A percentile compares a stretch with the other conserved stretches of the same genome.
Evolutionary conservation across 148 eudicot species (phyloP).

Genomic region (Chenopodium suecicum): DNA sequence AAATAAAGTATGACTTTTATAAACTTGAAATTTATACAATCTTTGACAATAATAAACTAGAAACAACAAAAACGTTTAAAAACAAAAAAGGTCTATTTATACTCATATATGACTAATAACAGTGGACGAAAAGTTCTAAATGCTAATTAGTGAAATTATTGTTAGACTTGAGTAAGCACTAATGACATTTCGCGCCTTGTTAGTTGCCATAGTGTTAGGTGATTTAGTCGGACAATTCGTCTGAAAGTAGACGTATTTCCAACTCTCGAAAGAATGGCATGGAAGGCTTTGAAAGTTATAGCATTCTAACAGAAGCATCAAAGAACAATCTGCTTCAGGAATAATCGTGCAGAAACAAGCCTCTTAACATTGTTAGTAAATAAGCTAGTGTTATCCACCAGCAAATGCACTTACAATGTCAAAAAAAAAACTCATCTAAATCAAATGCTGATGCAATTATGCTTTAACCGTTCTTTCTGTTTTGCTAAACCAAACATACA

Average conservation of each 20-base stretch:
- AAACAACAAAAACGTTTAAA: too few relatives aligned
- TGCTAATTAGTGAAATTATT: background rate
- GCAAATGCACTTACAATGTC: background rate
- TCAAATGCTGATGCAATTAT: background rate
- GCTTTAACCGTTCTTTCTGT: too few relatives aligned
- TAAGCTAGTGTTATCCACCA: background rate
- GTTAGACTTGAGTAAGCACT: background rate
- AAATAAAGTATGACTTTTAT: too few relatives aligned
- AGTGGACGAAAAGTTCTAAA: background rate
- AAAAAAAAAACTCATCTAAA: background rate
- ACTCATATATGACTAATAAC: background rate
- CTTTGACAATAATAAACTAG: too few relatives aligned
- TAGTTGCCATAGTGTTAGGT: background rate
- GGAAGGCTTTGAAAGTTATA: background rate
- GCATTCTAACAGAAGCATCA: background rate
- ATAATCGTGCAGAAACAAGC: background rate
- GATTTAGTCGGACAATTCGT: background rate
- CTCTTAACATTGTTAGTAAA: background rate
- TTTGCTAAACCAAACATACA: too few relatives aligned
- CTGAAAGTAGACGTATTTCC: background rate
- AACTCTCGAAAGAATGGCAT: background rate
- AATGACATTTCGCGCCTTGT: too few relatives aligned
- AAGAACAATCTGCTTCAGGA: background rate
- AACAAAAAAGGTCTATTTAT: too few relatives aligned
- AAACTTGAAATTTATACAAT: too few relatives aligned